A percentile compares a stretch with the other conserved stretches of the same genome.
Conservation (phyloP, 805 yeast genomes). For the Cyberlindnera petersonii region DNA sequence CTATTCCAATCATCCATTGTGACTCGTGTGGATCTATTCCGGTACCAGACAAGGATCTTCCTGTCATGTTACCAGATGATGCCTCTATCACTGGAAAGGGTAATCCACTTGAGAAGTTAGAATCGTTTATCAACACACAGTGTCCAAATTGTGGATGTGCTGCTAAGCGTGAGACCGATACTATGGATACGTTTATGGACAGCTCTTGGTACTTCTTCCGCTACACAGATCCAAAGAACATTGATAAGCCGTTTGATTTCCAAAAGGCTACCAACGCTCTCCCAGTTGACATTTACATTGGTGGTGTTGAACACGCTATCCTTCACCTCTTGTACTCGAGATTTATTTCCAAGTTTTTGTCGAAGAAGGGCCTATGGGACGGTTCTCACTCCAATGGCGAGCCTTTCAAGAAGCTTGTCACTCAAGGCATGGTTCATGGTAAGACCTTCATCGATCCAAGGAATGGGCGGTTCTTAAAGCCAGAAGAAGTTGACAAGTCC, state of each 20-base stretch:
- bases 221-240: conserved; percentile 70
- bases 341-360: conserved; percentile 77
- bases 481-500: conserved; percentile 59
- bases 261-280: conserved; percentile 47
- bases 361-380: conserved; percentile 63
- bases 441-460: conserved; percentile 71
- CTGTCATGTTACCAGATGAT: conserved; percentile 71
- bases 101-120: conserved; percentile 65
- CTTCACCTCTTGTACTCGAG: conserved; percentile 84
- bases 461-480: conserved; percentile 71
- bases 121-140: conserved; percentile 62
- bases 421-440: conserved; percentile 99
- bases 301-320: conserved; percentile 97
- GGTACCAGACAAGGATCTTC: conserved; percentile 83
- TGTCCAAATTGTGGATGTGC: conserved; percentile 79
- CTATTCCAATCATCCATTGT: conserved; percentile 93
- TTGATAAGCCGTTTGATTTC: conserved; percentile 46
- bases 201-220: conserved; percentile 96
- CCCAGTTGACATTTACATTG: conserved; percentile 90
- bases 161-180: conserved; percentile 90
- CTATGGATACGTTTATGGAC: conserved; percentile 98
- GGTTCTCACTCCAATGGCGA: conserved; percentile 60
- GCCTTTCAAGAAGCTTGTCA: conserved; percentile 75
- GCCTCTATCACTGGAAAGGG: conserved; percentile 46
- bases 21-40: conserved; percentile 83